Evolutionary conservation across 345 rosid genomes (phyloP).

Genomic region (Salix koriyanagi): DNA sequence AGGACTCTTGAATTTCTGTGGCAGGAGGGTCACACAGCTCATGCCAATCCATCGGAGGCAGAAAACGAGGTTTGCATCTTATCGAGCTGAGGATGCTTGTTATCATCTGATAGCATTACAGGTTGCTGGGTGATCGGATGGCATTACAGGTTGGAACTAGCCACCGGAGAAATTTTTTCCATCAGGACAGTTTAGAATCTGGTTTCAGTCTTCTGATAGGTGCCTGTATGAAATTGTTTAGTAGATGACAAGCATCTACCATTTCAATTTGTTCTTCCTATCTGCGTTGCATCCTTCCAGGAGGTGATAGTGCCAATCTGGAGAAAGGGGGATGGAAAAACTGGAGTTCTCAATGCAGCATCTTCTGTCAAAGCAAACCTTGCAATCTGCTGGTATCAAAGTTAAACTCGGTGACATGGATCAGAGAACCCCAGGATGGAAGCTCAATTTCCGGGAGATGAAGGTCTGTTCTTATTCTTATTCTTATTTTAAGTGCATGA

Average conservation of each 20-base stretch:
- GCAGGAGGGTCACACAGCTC: constrained; percentile 99
- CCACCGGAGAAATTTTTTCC: background rate
- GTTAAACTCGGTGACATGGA: constrained; percentile 90
- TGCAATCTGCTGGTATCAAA: constrained; percentile 60
- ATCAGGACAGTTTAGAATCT: background rate
- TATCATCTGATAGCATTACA: too few relatives aligned
- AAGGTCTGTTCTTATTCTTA: constrained; percentile 44
- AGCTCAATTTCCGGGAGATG: constrained; percentile 97
- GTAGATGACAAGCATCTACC: background rate
- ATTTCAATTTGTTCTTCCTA: background rate
- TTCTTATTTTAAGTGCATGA: background rate
- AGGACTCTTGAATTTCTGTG: constrained; percentile 96
- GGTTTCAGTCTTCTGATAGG: background rate
- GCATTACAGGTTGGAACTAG: too few relatives aligned
- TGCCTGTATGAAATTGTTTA: background rate
- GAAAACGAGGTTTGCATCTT: too few relatives aligned
- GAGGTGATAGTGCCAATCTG: constrained; percentile 86
- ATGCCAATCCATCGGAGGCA: constrained; percentile 43
- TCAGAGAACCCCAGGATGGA: constrained; percentile 86
- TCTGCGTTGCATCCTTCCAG: constrained; percentile 28
- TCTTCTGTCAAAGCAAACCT: constrained; percentile 52
- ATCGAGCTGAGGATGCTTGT: too few relatives aligned
- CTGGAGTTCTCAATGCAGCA: constrained; percentile 68
- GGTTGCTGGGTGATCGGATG: too few relatives aligned
- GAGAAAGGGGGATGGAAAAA: constrained; percentile 73